Evolutionary conservation across 2,329 filamentous ascomycete species (phyloP).

Genomic region (Teratosphaeria gauchensis): DNA sequence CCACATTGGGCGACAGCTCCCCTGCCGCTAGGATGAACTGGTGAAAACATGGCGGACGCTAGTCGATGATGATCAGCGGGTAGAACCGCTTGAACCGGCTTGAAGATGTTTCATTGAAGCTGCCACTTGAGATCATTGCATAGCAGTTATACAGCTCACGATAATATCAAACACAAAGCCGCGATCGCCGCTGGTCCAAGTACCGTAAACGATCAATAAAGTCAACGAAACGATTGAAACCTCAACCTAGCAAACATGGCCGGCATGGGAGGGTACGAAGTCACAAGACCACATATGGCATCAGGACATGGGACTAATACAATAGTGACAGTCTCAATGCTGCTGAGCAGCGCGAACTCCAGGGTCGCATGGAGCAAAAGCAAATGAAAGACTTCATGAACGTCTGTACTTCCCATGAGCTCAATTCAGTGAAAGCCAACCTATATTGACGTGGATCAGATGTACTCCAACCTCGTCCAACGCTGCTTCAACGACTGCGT

Average conservation of each 20-base stretch:
- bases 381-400: slow-evolving; percentile 99
- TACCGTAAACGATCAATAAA: background rate
- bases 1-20: background rate
- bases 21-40: background rate
- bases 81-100: background rate
- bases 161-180: background rate
- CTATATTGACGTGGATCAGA: slow-evolving; percentile 34
- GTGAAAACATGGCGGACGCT: background rate
- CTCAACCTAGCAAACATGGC: slow-evolving; percentile 14
- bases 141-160: background rate
- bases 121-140: no score
- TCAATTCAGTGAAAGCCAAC: background rate
- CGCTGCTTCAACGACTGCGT: slow-evolving; percentile 95
- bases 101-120: background rate
- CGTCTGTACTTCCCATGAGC: slow-evolving; percentile 48
- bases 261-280: slow-evolving; percentile 21
- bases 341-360: slow-evolving; percentile 83
- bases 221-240: background rate
- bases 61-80: background rate
- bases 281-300: slow-evolving; percentile 7
- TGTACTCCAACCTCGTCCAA: slow-evolving; percentile 67
- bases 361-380: slow-evolving; percentile 90
- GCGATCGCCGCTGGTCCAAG: background rate
- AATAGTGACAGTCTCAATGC: slow-evolving; percentile 50
- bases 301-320: background rate